A percentile compares a stretch with the other conserved stretches of the same genome.
These are phyloP conservation scores for Ophiosphaerella herpotricha DNA, from an alignment of 2,329 filamentous ascomycete species.

Conservation along the genomic window DNA sequence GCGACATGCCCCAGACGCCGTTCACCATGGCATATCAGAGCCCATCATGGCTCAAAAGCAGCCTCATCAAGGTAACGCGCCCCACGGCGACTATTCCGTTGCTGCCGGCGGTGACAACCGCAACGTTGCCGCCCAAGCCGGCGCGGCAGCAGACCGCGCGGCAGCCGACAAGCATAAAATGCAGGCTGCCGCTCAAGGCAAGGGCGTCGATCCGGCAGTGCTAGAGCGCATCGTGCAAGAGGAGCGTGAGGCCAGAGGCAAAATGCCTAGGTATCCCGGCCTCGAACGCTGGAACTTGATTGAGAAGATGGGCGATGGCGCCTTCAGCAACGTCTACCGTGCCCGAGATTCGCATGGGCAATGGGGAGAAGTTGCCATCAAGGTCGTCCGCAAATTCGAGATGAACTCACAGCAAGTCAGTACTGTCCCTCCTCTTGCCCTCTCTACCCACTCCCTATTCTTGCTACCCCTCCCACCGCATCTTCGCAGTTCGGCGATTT, in stretches of 20 bases:
- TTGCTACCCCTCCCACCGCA: slow-evolving; percentile 34
- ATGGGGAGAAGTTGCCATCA: slow-evolving; percentile 87
- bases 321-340: slow-evolving; percentile 98
- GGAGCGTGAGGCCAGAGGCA: slow-evolving; percentile 82
- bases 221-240: slow-evolving; percentile 87
- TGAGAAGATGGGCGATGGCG: slow-evolving; percentile 98
- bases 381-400: slow-evolving; percentile 97
- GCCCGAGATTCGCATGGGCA: slow-evolving; percentile 76
- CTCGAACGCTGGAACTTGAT: slow-evolving; percentile 83
- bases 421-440: slow-evolving; percentile 43
- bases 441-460: slow-evolving; percentile 37
- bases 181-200: slow-evolving; percentile 54
- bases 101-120: slow-evolving; percentile 64
- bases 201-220: slow-evolving; percentile 63
- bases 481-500: slow-evolving; percentile 28
- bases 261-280: slow-evolving; percentile 83
- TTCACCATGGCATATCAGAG: slow-evolving; percentile 63
- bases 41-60: slow-evolving; percentile 62
- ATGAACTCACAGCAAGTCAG: slow-evolving; percentile 99
- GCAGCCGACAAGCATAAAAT: slow-evolving; percentile 65
- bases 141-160: slow-evolving; percentile 66
- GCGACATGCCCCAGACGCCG: slow-evolving; percentile 54
- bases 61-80: slow-evolving; percentile 56
- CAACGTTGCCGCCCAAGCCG: slow-evolving; percentile 71
- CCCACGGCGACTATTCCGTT: slow-evolving; percentile 63